Base-by-base conservation (phyloP, 192 early-diverging fungal species). In the Chytriomyces hyalinus region DNA sequence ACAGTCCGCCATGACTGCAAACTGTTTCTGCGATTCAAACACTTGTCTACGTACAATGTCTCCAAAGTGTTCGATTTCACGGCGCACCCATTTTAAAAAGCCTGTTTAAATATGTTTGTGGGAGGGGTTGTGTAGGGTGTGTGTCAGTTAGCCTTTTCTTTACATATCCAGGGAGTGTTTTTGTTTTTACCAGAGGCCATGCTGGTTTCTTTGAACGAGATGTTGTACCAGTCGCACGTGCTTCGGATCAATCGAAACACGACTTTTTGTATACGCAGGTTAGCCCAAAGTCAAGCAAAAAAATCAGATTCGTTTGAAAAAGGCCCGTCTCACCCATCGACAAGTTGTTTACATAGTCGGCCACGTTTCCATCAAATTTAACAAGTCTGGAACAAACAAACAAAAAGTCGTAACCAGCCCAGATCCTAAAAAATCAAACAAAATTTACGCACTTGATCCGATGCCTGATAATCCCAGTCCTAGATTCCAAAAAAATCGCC, bases 211-310 rank as follows among this genome's bases (percentile, higher is more conserved):
- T 91, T 90, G 77, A 99, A 99, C 4, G 95, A 92, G 47, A 85
- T 89, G 63, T 91, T 86, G 81, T 95, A 99, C 97, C 97, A 99
- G 71, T 97, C 94, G 74, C 94, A 96, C 0, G 97, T 98, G 79
- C 96, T 98, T 76, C 92, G 90, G 78, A 98, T 93, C 61, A 97
- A 82, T 9, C 92, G 87, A 79, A 99, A 99, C 44, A 94, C 92
- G 36, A 97, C 24, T 26, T 26, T 26, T 26, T 26, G 24, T 90
- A 53, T 96, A 84, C 0, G 95, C 92, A 59, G 96, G 86, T 80
- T 95, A 72, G 9, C 65, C 68, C 6, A 76, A 26, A 26, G 24
- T 26, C 24, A 26, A 26, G 0, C 24, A 26, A 26, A 26, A 26
- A 26, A 26, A 26, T 26, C 24, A 26, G 24, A 26, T 26, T 26